Conservation (phyloP, 1,284 basidiomycete species). For the Mrakiaceae sp. region DNA sequence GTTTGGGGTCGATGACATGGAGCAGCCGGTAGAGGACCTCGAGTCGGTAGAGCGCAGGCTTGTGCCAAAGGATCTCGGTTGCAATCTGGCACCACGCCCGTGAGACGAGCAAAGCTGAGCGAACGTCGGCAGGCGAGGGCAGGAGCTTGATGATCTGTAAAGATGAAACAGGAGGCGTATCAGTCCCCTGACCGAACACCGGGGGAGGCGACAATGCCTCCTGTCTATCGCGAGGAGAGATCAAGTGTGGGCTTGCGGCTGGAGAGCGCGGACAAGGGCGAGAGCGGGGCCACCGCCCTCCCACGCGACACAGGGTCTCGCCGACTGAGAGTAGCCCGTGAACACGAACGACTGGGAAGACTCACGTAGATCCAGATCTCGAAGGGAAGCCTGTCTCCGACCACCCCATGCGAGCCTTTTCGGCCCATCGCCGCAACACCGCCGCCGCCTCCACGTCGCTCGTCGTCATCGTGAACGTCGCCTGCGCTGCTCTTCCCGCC, state of each 20-base stretch:
- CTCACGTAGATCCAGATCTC: conserved; percentile 14
- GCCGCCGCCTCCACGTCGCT: not conserved
- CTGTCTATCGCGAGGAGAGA: not conserved
- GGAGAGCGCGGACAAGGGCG: conserved; percentile 41
- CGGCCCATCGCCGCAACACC: not conserved
- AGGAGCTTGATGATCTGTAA: conserved; percentile 83
- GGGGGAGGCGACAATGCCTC: too few species aligned
- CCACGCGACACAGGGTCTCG: not conserved
- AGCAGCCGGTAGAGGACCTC: conserved; percentile 69
- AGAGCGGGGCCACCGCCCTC: not conserved
- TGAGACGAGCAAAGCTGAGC: conserved; percentile 67
- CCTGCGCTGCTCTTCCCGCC: conserved; percentile 3
- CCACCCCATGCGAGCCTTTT: not conserved
- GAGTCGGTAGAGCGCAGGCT: conserved; percentile 63
- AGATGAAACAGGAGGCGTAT: not conserved
- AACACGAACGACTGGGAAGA: not conserved
- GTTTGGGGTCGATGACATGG: conserved; percentile 43
- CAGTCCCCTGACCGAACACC: too few species aligned
- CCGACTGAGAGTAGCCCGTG: not conserved
- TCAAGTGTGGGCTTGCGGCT: conserved; percentile 47
- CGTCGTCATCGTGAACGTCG: not conserved
- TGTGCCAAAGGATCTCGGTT: conserved; percentile 91
- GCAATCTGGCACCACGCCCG: conserved; percentile 91
- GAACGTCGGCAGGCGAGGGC: conserved; percentile 59
- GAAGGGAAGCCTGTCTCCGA: conserved; percentile 8